Conservation (phyloP, 192 early-diverging fungal species). For the Backusella australiensis region DNA sequence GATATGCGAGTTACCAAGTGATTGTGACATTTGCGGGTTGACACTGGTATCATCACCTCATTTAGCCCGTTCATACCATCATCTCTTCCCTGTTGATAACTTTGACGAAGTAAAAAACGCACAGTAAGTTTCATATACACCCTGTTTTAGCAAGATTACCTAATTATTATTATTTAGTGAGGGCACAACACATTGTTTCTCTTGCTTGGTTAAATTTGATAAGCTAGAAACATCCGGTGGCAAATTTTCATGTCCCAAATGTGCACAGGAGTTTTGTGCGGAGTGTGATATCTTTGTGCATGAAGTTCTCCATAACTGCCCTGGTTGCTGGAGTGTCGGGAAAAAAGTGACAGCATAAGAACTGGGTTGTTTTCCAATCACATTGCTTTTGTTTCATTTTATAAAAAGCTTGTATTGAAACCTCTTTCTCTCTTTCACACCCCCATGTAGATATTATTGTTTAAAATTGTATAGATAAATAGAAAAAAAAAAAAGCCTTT, state of each 20-base stretch:
- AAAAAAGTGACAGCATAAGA: neutral
- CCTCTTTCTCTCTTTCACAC: neutral
- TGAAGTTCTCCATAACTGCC: slow-evolving; percentile 90
- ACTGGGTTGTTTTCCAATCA: neutral
- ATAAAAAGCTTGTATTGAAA: slow-evolving; percentile 3
- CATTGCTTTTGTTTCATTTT: neutral
- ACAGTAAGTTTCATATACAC: slow-evolving; percentile 20
- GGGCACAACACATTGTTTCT: slow-evolving; percentile 41
- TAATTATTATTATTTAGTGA: slow-evolving; percentile 29
- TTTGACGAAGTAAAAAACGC: slow-evolving; percentile 65
- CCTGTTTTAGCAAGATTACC: slow-evolving; percentile 20
- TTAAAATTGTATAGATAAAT: slow-evolving; percentile 3
- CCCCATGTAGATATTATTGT: neutral
- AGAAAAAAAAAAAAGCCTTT: neutral
- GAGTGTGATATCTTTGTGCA: slow-evolving; percentile 95
- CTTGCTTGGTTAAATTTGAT: slow-evolving; percentile 46
- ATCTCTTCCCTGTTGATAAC: slow-evolving; percentile 90
- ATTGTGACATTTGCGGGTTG: slow-evolving; percentile 88
- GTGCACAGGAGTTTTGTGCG: slow-evolving; percentile 76
- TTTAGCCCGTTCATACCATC: slow-evolving; percentile 90
- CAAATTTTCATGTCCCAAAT: slow-evolving; percentile 74
- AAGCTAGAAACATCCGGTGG: slow-evolving; percentile 27
- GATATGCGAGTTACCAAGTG: slow-evolving; percentile 87
- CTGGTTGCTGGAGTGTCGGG: slow-evolving; percentile 54
- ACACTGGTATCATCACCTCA: slow-evolving; percentile 88